Evolutionary conservation across 768 basidiomycete species (phyloP), one percentile per base, ranked within the genome.

Genomic region (Leucocoprinus leucothites): DNA sequence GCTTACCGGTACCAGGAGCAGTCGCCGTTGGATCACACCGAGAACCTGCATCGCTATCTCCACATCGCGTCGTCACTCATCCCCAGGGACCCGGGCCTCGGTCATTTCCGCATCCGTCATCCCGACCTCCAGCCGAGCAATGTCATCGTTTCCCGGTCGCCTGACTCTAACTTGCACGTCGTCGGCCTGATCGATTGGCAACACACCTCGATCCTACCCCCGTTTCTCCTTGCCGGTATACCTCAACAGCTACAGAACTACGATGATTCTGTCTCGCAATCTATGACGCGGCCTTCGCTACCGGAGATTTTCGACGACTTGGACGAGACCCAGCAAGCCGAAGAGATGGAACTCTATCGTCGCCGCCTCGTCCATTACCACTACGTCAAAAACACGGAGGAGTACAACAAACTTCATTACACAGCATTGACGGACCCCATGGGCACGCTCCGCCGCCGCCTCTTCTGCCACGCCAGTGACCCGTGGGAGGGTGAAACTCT

Each of bases 131-230:
- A 76, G 61, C 72, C 56, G 51, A 74, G 63, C 71, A 81, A 82
- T 61, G 67, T 82, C 71, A 66, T 77, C 58, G 74, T 82, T 36
- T 71, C 70, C 16, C 69, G 57, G 62, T 80, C 77, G 63, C 58
- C 76, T 53, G 80, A 72, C 64, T 78, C 76, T 62, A 11, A 45
- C 64, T 67, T 53, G 61, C 47, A 74, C 35, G 57, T 82, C 63
- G 67, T 73, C 53, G 59, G 78, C 69, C 57, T 80, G 67, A 13
- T 80, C 52, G 79, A 81, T 74, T 81, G 78, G 80, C 80, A 82
- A 71, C 79, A 82, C 67, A 57, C 81, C 59, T 68, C 79, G 3
- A 77, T 82, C 70, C 72, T 82, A 26, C 80, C 81, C 64, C 22
- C 58, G 59, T 82, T 77, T 68, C 80, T 82, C 69, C 73, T 71